These are phyloP conservation scores for Alternaria metachromatica DNA, from an alignment of 2,329 filamentous ascomycete genomes.

Conservation along the genomic window DNA sequence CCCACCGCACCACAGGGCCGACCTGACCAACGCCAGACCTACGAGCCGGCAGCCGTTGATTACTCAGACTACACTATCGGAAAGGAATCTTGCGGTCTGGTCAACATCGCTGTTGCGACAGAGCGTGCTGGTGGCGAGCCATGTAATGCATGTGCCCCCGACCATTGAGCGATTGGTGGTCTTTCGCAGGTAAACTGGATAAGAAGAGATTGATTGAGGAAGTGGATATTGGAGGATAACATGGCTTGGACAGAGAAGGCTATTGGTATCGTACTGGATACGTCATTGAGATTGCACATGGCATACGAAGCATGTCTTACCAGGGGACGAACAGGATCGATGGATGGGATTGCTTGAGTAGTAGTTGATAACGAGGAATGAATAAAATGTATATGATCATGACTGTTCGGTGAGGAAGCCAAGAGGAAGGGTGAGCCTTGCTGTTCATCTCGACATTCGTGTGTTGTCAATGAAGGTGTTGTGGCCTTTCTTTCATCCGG, in stretches of 20 bases:
- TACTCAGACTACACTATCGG: constrained; percentile 3
- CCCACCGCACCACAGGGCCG: constrained; percentile 36
- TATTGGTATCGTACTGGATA: background rate
- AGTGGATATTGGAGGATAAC: background rate
- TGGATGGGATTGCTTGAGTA: background rate
- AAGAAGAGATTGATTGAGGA: background rate
- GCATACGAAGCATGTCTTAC: background rate
- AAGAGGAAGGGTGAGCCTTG: background rate
- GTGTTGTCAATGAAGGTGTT: background rate
- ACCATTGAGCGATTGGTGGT: no score
- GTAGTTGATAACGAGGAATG: background rate
- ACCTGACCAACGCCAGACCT: background rate
- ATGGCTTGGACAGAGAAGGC: background rate
- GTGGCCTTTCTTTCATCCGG: background rate
- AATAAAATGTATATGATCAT: background rate
- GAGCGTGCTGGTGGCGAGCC: constrained; percentile 4
- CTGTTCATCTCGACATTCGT: background rate
- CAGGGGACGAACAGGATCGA: background rate
- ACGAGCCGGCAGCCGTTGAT: background rate
- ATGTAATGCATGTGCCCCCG: constrained; percentile 11
- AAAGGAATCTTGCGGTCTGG: constrained; percentile 7
- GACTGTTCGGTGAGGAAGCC: background rate
- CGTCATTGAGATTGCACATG: background rate
- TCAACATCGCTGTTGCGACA: constrained; percentile 3
- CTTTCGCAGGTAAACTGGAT: no score